phyloP scores from a whole-genome alignment of 2,329 filamentous ascomycete genomes.

The Exophiala aquamarina region DNA sequence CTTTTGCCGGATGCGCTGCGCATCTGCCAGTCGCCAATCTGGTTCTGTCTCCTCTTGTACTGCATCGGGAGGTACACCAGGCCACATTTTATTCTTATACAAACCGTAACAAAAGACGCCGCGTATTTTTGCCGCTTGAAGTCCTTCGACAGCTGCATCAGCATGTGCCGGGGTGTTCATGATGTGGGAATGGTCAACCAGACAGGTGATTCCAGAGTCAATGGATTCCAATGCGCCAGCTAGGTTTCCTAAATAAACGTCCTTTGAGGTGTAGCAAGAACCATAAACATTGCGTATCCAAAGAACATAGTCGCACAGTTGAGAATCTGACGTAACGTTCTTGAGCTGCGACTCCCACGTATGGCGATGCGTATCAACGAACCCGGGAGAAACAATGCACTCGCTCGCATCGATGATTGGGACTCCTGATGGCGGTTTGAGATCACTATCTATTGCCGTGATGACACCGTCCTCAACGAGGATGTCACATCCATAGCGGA shows the following conservation, averaged over 20 bases:
- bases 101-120: constrained; percentile 10
- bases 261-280: constrained; percentile 2
- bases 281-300: constrained; percentile 12
- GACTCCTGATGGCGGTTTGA: constrained; percentile 1
- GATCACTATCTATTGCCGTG: constrained; percentile 9
- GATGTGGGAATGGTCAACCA: constrained; percentile 13
- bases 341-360: constrained; percentile 45
- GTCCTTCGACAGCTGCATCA: constrained; percentile 10
- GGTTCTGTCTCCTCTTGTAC: constrained; percentile 4
- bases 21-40: constrained; percentile 12
- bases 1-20: constrained; percentile 5
- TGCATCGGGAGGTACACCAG: background rate
- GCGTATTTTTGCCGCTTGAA: constrained; percentile 8
- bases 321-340: constrained; percentile 39
- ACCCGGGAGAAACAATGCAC: constrained; percentile 33
- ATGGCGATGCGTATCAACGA: constrained; percentile 37
- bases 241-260: constrained; percentile 9
- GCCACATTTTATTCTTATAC: constrained; percentile 6
- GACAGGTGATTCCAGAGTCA: constrained; percentile 9
- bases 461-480: constrained; percentile 13
- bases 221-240: constrained; percentile 12
- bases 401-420: constrained; percentile 42
- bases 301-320: constrained; percentile 41
- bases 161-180: constrained; percentile 24
- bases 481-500: constrained; percentile 7